Base-by-base conservation (phyloP, 768 basidiomycete genomes). In the Boletus fagicola region DNA sequence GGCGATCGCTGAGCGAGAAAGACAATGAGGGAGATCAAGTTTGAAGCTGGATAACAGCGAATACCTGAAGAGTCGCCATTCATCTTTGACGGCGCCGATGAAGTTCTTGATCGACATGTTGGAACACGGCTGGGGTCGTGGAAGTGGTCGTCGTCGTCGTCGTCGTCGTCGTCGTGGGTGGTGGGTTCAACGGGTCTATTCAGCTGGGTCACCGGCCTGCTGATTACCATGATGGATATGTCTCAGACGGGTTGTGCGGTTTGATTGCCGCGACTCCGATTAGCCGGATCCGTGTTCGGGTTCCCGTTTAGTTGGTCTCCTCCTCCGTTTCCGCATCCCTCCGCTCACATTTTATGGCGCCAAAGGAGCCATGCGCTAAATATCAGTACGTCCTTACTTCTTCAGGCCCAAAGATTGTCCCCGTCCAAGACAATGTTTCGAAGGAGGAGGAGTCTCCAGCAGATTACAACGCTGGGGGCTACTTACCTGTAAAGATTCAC, bases 401-500 rank as follows among this genome's bases (percentile, higher is more conserved):
- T 24, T 69, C 79, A 42, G 83, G 83, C 57, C 85, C 86, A 54
- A 86, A 85, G 78, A 85, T 89, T 63, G 75, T 89, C 56, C 86
- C 86, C 49, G 83, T 87, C 64, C 80, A 84, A 66, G 83, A 87
- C 67, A 77, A 79, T 45, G 74, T 78, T 49, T 80, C 78, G 68
- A 89, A 88, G 74, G 87, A 88, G 74, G 90, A 92, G 70, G 90
- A 92, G 73, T 84, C 84, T 61, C 83, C 89, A n/a, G 88, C 84
- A 59, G 90, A 91, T 60, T 92, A 92, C 76, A 90, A 90, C 62
- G 72, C 82, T 45, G 90, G 90, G 36, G 90, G 90, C 44, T 92
- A 92, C 80, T 80, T 91, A 46, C 83, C 86, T 24, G 82, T 94
- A 43, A 86, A 86, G 73, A 83, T 97, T 60, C 82, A 82, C 59